Evolutionary conservation across 2,329 filamentous ascomycete genomes (phyloP), one percentile per base, ranked within the genome.

Genomic region (Aureobasidium sp.): DNA sequence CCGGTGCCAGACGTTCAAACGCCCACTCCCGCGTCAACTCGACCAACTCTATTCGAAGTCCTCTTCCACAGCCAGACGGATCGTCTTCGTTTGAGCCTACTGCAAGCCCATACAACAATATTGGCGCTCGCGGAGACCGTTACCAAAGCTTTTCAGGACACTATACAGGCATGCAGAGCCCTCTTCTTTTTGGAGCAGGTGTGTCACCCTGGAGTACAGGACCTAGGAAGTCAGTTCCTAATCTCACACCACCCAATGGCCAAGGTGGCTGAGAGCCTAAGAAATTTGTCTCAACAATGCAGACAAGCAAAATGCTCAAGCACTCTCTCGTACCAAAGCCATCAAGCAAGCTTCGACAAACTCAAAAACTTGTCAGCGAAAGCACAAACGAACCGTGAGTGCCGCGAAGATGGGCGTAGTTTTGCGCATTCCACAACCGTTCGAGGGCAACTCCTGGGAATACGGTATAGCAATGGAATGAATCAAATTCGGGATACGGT

Each of bases 11-110:
- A 45, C 61, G 44, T 29, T 62, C 61, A 32, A 55, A 53, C 34
- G 60, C 29, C 9, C 76, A 79, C 65, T 74, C 75, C 16, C 76
- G 77, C 45, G 73, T 73, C n/a, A 73, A 73, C 55, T 79, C 77
- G 60, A 69, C 70, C 16, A 74, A 71, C 65, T 78, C 76, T 45
- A 67, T 74, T 53, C 71, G 74, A 62, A 77, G 75, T 60, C 44
- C 47, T 30, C 39, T 59, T 10, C 55, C 54, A 34, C 45, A 61
- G 6, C 41, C 59, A 21, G 61, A 65, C 37, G 63, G 50, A 5
- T 53, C 47, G 34, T 63, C 63, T 6, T 66, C 66, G 3, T 64
- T 66, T 21, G 65, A 64, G 13, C 62, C 59, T 7, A 63, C 66
- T 25, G 53, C 63, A 16, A 63, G 67, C 64, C 47, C 69, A 66